Evolutionary conservation across 2,329 filamentous ascomycete species (phyloP), one percentile per base, ranked within the genome.

Genomic region (Pyrenophora graminea): DNA sequence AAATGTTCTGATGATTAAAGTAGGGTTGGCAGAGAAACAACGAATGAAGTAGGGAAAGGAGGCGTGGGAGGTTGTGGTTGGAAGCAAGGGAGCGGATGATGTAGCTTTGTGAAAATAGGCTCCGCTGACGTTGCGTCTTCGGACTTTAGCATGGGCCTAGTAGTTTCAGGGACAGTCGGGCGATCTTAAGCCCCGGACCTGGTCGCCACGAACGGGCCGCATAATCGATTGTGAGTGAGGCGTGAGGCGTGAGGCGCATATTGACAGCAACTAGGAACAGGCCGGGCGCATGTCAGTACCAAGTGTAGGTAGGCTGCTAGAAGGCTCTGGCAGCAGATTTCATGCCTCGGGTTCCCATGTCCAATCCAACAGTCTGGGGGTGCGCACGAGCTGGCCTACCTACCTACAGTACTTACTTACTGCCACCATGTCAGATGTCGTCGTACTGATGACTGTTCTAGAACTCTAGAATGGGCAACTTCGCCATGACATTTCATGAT

Each of bases 101-200:
- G 59, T 45, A 52, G 45, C 34, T 45, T 37, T 48, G 45, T 44
- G 50, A 53, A 53, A 53, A 53, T 45, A 40, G 39, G 39, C 34
- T 38, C 32, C 39, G 41, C 52, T 48, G 53, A 53, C 46, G 51
- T 53, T 52, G 45, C 50, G 38, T 34, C 30, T 37, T 54, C 39
- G 42, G 47, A 37, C 33, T 43, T 45, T 45, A 45, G 27, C 27
- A 25, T 25, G 23, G 43, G 21, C 18, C 36, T 39, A 32, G 43
- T 47, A 41, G 39, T 37, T 36, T 42, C 53, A 55, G 53, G 53
- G 41, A 56, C 50, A 34, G 43, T 27, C 44, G 46, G 49, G 48
- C 53, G 59, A 61, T 58, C 51, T 38, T 32, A 58, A 56, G 59
- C 57, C 19, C 19, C 19, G 19, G 19, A 5, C 19, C 61, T 62